Evolutionary conservation across 176 grass and related monocot genomes (phyloP).

Genomic region (Paspalum vaginatum): DNA sequence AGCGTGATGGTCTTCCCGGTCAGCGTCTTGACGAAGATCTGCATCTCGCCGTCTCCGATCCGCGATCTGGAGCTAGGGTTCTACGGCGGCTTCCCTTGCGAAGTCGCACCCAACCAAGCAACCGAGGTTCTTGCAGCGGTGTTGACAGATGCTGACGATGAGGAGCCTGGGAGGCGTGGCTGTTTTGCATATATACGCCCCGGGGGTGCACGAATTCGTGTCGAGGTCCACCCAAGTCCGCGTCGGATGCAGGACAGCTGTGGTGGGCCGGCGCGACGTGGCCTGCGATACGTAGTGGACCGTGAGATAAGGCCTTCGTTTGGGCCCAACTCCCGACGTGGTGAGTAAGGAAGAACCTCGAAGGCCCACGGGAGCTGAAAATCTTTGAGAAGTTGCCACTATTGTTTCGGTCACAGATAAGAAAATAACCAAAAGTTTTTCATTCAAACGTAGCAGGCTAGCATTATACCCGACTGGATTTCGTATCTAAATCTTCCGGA

Average conservation of each 20-base stretch:
- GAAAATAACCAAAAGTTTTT: too few relatives aligned
- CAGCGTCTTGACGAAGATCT: slow-evolving; percentile 75
- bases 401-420: too few relatives aligned
- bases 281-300: not conserved
- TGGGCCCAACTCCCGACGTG: not conserved
- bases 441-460: too few relatives aligned
- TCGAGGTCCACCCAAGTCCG: not conserved
- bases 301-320: not conserved
- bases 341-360: too few relatives aligned
- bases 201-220: not conserved
- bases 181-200: slow-evolving; percentile 5
- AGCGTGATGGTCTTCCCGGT: slow-evolving; percentile 88
- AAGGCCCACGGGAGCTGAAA: not conserved
- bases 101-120: not conserved
- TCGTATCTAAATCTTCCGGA: too few relatives aligned
- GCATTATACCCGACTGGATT: too few relatives aligned
- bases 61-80: slow-evolving; percentile 37
- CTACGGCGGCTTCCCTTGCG: not conserved
- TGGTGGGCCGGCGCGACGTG: not conserved
- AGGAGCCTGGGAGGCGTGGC: not conserved
- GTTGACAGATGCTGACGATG: not conserved
- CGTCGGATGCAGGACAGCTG: not conserved
- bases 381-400: too few relatives aligned
- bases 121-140: not conserved
- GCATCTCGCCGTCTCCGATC: slow-evolving; percentile 27